Evolutionary conservation across 208 protist species (phyloP), one percentile per base, ranked within the genome.

Genomic region (Willaertia magna): DNA sequence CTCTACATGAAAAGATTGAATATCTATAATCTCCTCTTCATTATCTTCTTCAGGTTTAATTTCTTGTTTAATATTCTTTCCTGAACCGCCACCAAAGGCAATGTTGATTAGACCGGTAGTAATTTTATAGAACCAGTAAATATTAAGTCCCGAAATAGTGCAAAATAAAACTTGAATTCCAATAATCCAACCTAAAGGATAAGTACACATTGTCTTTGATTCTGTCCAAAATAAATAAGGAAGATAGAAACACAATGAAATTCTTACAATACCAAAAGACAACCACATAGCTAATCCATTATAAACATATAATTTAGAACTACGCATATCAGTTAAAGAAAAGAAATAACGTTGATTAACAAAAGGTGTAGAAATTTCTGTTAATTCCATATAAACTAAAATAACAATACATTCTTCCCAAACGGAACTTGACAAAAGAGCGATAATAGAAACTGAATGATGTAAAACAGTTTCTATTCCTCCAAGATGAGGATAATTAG

Each of bases 101-200:
- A 78, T 39, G 42, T 78, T 12, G 0, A 78, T 16, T 9, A 78
- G 12, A 26, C 74, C 74, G 0, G 34, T 18, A 6, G 74, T 78
- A 46, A 78, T 78, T n/a, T 78, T 78, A 46, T 78, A 78, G 74
- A 78, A 78, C 74, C 74, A 78, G 26, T 44, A 44, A 42, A 78
- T 46, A 43, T 78, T 78, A 16, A 78, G 34, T 44, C 30, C 4
- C 12, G 16, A 30, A 1, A 78, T 78, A 4, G 22, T 22, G 14
- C 9, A 39, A 42, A 46, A 12, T 39, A 78, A 39, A 2, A 46
- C 0, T 7, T 6, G 34, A 34, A 67, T n/a, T 34, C 12, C 1
- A 67, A 67, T 26, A 67, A 67, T 67, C 55, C 55, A 67, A 34
- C 55, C 55, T 34, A 67, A 34, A 34, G 55, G 55, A 39, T 22